These are phyloP conservation scores for Purshia tridentata DNA, from an alignment of 306 rosid species.

Conservation along the genomic window DNA sequence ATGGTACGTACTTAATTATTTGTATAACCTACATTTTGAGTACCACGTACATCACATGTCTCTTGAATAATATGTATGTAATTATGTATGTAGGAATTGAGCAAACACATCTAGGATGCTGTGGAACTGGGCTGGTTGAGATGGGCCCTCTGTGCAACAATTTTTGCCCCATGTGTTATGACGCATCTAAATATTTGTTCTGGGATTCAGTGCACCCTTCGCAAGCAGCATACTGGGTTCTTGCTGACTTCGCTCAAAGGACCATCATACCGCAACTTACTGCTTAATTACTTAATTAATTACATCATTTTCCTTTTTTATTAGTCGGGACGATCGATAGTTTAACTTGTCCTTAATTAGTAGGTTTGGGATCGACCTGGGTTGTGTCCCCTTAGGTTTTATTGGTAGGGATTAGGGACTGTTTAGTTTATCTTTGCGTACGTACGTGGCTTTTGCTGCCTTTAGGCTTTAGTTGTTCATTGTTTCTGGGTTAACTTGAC, in stretches of 20 bases:
- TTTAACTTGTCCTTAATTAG: too few species aligned
- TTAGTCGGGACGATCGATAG: too few species aligned
- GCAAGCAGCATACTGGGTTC: constrained; percentile 20
- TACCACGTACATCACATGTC: too few species aligned
- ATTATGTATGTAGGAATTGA: constrained; percentile 32
- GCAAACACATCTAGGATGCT: constrained; percentile 39
- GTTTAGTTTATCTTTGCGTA: too few species aligned
- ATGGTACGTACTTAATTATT: constrained; percentile 18
- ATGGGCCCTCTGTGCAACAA: constrained; percentile 35
- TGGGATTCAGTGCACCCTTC: constrained; percentile 52
- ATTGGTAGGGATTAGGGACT: too few species aligned
- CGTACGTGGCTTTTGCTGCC: too few species aligned
- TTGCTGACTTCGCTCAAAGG: constrained; percentile 7
- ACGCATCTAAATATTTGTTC: constrained; percentile 41
- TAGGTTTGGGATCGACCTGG: too few species aligned
- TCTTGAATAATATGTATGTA: too few species aligned
- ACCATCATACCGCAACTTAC: neutral
- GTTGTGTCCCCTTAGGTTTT: too few species aligned
- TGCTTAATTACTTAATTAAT: neutral
- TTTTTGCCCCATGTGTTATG: constrained; percentile 28
- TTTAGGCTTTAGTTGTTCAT: too few species aligned
- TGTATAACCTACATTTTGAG: neutral
- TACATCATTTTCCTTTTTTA: too few species aligned
- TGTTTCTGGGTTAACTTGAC: too few species aligned
- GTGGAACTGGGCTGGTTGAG: constrained; percentile 52